phyloP scores from a whole-genome alignment of 176 grass and related monocot species.

The Zea luxurians region DNA sequence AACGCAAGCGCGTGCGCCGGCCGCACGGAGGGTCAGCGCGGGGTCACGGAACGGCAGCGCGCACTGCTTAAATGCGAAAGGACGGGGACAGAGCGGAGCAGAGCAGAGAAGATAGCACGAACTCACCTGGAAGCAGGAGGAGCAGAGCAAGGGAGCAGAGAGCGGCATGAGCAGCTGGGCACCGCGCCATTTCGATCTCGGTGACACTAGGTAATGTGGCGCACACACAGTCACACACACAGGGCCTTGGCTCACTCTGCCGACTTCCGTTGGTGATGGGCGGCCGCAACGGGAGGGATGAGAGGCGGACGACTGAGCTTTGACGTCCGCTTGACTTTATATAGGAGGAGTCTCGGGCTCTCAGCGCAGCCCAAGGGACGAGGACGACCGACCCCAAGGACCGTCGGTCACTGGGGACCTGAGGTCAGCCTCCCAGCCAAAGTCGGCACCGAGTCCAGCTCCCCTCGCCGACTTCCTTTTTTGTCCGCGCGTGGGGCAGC shows the following conservation, averaged over 20 bases:
- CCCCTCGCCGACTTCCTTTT: constrained; percentile 5
- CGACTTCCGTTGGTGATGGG: not conserved
- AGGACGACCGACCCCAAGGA: not conserved
- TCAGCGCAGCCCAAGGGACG: not conserved
- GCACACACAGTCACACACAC: not conserved
- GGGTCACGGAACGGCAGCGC: not conserved
- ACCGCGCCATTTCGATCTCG: constrained; percentile 31
- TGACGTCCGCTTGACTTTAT: constrained; percentile 18
- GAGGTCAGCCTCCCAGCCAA: not conserved
- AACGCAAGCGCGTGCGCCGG: not conserved
- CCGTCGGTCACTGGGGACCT: not conserved
- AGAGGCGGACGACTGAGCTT: not conserved
- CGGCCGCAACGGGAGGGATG: not conserved
- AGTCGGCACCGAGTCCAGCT: constrained; percentile 9
- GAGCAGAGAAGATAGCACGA: not conserved
- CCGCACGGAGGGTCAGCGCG: not conserved
- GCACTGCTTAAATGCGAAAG: not conserved
- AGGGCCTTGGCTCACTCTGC: not conserved
- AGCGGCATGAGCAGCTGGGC: constrained; percentile 27
- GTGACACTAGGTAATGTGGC: too few species aligned
- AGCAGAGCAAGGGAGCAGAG: constrained; percentile 39
- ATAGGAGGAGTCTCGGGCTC: not conserved
- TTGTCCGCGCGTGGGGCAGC: constrained; percentile 14
- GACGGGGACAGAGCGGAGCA: not conserved
- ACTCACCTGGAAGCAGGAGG: constrained; percentile 47